A percentile compares a stretch with the other conserved stretches of the same genome.
phyloP scores from a whole-genome alignment of 345 rosid species.

The Kandelia obovata region DNA sequence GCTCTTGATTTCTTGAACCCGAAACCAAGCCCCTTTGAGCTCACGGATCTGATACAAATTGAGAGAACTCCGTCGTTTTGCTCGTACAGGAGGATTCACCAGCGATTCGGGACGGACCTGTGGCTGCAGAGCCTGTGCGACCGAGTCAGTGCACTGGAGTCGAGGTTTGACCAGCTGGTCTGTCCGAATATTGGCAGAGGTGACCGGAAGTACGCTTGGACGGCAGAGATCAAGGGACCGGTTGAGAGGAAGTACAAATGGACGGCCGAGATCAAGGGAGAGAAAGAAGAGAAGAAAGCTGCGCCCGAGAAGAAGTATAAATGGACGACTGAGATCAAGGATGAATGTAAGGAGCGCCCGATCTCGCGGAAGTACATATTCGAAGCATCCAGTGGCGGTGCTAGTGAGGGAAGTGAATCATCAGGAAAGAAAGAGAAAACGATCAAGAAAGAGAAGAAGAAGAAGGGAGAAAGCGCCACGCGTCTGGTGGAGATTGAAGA shows the following conservation, averaged over 20 bases:
- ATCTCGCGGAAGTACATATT: slow-evolving; percentile 53
- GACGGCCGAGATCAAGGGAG: slow-evolving; percentile 57
- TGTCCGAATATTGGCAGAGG: slow-evolving; percentile 26
- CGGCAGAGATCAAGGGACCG: slow-evolving; percentile 68
- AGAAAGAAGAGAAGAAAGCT: slow-evolving; percentile 28
- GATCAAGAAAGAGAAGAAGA: slow-evolving; percentile 35
- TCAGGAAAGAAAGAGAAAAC: slow-evolving; percentile 37
- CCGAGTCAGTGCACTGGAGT: slow-evolving; percentile 61
- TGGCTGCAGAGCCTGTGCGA: slow-evolving; percentile 49
- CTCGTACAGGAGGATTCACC: slow-evolving; percentile 49
- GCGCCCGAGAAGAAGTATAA: slow-evolving; percentile 44
- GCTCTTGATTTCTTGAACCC: slow-evolving; percentile 42
- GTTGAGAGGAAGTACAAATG: slow-evolving; percentile 71
- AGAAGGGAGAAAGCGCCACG: slow-evolving; percentile 39
- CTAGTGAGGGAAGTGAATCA: slow-evolving; percentile 15
- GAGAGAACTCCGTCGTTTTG: slow-evolving; percentile 41
- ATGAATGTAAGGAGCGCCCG: slow-evolving; percentile 49
- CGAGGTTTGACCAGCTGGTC: slow-evolving; percentile 54
- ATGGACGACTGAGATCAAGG: slow-evolving; percentile 79
- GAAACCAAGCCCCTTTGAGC: slow-evolving; percentile 30
- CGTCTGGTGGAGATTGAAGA: slow-evolving; percentile 73
- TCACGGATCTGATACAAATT: slow-evolving; percentile 60
- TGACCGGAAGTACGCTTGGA: slow-evolving; percentile 73
- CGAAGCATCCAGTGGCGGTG: slow-evolving; percentile 50
- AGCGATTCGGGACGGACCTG: slow-evolving; percentile 33